Percentiles rank a stretch among this genome's conserved stretches.
These are phyloP conservation scores for Cetradonia linearis DNA, from an alignment of 495 filamentous ascomycete species.

Conservation along the genomic window DNA sequence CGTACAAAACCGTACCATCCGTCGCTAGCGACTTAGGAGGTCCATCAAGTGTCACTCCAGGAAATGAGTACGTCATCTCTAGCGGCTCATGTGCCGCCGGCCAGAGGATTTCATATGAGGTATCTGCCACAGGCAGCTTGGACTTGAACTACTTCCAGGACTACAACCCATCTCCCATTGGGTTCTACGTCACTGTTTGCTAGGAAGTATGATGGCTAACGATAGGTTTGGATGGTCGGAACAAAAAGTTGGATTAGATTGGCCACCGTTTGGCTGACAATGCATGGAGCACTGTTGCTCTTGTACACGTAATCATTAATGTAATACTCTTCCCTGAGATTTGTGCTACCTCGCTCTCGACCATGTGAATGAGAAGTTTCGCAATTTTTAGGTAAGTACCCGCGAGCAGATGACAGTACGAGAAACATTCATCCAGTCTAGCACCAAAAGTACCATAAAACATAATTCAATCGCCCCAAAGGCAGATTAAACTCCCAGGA, in stretches of 20 bases:
- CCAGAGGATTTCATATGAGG: slow-evolving; percentile 39
- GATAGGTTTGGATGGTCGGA: not conserved
- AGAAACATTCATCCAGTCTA: no score
- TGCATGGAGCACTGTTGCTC: slow-evolving; percentile 2
- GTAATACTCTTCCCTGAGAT: slow-evolving; percentile 2
- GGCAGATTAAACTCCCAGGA: no score
- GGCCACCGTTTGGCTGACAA: no score
- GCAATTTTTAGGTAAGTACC: no score
- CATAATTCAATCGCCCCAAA: no score
- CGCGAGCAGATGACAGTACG: no score
- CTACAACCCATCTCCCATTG: slow-evolving; percentile 50
- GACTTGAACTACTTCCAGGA: slow-evolving; percentile 56
- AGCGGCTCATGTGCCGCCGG: slow-evolving; percentile 49
- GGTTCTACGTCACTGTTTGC: slow-evolving; percentile 52
- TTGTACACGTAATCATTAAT: slow-evolving; percentile 17
- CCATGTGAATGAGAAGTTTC: no score
- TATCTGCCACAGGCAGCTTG: slow-evolving; percentile 43
- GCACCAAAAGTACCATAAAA: no score
- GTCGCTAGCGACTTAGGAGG: slow-evolving; percentile 38
- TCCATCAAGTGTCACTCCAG: slow-evolving; percentile 39
- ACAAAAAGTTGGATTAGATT: not conserved
- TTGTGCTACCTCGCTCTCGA: no score
- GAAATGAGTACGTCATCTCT: slow-evolving; percentile 46
- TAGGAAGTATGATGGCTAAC: slow-evolving; percentile 28
- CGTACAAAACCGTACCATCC: slow-evolving; percentile 40